These are phyloP conservation scores for Fimicolochytrium jonesii DNA, from an alignment of 192 early-diverging fungal species.

Conservation along the genomic window DNA sequence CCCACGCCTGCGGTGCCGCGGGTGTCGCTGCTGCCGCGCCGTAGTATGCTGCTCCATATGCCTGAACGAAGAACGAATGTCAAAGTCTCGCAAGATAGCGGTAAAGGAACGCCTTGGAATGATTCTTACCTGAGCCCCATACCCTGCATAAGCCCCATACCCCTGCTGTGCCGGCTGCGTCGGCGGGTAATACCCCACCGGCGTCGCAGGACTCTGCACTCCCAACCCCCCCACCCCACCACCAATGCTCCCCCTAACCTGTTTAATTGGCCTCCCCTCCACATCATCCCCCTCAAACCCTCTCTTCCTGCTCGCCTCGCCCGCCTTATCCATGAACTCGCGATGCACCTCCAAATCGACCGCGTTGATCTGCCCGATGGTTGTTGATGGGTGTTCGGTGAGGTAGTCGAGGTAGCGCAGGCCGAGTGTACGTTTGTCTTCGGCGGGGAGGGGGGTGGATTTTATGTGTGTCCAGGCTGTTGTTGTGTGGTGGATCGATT, in stretches of 20 bases:
- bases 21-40: constrained; percentile 1
- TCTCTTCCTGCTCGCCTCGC: constrained; percentile 15
- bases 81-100: background rate
- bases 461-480: constrained; percentile 50
- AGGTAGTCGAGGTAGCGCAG: constrained; percentile 55
- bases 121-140: constrained; percentile 1
- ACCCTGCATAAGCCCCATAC: background rate
- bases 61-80: background rate
- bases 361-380: constrained; percentile 40
- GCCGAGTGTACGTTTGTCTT: constrained; percentile 54
- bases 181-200: background rate
- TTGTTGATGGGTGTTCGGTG: constrained; percentile 46
- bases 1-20: constrained; percentile 3
- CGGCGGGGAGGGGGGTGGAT: constrained; percentile 34
- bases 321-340: constrained; percentile 1
- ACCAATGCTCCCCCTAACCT: background rate
- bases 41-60: constrained; percentile 9
- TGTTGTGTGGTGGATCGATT: constrained; percentile 7
- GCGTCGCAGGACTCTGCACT: background rate
- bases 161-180: background rate
- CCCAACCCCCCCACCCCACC: background rate
- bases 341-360: constrained; percentile 38
- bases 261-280: background rate
- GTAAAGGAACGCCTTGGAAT: background rate
- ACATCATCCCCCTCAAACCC: background rate